Evolutionary conservation across 345 rosid species (phyloP), one percentile per base, ranked within the genome.

Genomic region (Salix caprea): DNA sequence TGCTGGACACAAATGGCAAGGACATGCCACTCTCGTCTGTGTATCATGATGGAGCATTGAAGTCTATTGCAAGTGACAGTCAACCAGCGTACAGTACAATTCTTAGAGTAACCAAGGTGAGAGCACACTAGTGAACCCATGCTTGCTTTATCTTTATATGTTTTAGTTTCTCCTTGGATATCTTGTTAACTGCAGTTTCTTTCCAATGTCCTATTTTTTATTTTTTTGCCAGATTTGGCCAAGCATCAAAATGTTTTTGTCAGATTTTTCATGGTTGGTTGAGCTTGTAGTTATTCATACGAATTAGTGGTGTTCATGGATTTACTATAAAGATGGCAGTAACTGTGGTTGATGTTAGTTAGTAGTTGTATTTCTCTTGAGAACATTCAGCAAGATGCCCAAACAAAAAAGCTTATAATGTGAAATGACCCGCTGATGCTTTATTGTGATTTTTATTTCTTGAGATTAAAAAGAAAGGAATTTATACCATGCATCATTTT

Each of bases 51-150:
- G 97, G 97, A 26, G 81, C 70, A 76, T 72, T 79, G 76, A 89
- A 84, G 77, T 76, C 89, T 71, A 62, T 91, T 84, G 78, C 88
- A 74, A 79, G 79, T 84, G 76, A 82, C 76, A 76, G 78, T 72
- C 84, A 88, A 64, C 89, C 88, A 18, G 84, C 82, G 62, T 77
- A 72, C 76, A 85, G 86, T 67, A 91, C 96, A 18, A 88, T 96
- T 80, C 94, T 96, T 75, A 89, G 90, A 82, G 84, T 94, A 60
- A 92, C 98, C 74, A 91, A 91, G 98, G 97, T 92, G 7, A 62
- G 44, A 15, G 58, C 58, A 52, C 66, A 65, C 84, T 80, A 54
- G 19, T 52, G 58, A 81, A 69, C 32, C 69, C 52, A 2, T 60
- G 19, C n/a, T 77, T 65, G 12, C 23, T 21, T 18, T 24, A 37